phyloP scores from a whole-genome alignment of 2,329 filamentous ascomycete genomes.

The Trichophyton equinum region DNA sequence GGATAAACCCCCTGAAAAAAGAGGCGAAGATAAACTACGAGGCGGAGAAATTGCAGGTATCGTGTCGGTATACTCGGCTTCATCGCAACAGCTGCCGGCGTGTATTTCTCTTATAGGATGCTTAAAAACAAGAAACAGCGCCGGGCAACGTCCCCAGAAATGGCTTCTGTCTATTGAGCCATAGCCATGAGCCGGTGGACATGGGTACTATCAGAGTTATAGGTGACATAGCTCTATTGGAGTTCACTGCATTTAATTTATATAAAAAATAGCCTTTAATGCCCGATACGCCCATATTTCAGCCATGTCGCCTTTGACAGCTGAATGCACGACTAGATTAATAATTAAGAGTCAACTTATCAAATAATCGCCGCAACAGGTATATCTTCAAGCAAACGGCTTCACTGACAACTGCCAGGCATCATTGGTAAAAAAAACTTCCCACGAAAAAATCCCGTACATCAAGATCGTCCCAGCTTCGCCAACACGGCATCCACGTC shows the following conservation, averaged over 20 bases:
- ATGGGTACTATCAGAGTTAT: no score
- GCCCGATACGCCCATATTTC: no score
- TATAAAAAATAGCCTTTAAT: no score
- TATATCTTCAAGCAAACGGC: no score
- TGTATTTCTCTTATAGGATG: background rate
- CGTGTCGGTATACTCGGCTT: background rate
- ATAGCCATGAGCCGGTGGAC: no score
- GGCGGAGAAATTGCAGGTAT: background rate
- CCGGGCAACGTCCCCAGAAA: background rate
- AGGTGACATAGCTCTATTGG: no score
- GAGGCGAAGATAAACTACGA: background rate
- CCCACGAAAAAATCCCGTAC: background rate
- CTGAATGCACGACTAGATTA: no score
- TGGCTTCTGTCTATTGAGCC: background rate
- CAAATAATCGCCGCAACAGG: no score
- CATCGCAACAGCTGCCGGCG: background rate
- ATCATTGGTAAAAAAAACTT: background rate
- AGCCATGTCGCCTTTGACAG: no score
- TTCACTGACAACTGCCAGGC: background rate
- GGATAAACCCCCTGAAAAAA: background rate
- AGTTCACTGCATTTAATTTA: no score
- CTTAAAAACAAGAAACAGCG: background rate
- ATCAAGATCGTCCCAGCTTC: conserved; percentile 26
- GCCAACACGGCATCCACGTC: conserved; percentile 33
- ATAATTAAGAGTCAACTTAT: no score